A percentile compares a stretch with the other conserved stretches of the same genome.
Evolutionary conservation across 2,329 filamentous ascomycete genomes (phyloP).

Genomic region (Ceratocystis cacaofunesta): DNA sequence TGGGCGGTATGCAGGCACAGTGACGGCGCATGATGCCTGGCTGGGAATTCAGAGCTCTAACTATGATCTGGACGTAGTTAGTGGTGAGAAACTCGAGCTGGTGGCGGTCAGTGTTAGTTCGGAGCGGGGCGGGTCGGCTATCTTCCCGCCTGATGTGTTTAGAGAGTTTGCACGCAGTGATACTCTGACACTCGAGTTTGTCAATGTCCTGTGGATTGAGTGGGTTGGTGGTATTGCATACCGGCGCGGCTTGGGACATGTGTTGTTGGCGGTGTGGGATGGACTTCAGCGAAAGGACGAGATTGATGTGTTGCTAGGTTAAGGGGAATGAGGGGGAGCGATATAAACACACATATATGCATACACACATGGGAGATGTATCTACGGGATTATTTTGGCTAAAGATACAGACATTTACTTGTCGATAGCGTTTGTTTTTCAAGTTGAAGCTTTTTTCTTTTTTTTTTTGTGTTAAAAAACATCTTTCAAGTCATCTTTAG

Average conservation of each 20-base stretch:
- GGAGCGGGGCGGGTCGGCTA: constrained; percentile 29
- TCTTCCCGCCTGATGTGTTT: constrained; percentile 28
- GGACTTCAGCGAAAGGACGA: constrained; percentile 26
- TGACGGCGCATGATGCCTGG: constrained; percentile 33
- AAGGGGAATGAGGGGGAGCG: neutral
- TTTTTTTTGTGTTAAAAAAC: neutral
- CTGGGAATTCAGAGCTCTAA: constrained; percentile 33
- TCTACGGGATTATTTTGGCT: neutral
- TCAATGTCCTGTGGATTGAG: constrained; percentile 34
- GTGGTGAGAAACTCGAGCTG: constrained; percentile 31
- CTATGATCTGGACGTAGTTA: constrained; percentile 24
- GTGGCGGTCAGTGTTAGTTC: constrained; percentile 29
- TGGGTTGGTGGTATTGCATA: constrained; percentile 30
- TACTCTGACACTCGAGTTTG: constrained; percentile 30
- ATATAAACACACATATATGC: neutral
- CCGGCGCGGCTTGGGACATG: constrained; percentile 30
- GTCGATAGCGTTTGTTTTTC: neutral
- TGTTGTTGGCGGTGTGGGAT: constrained; percentile 29
- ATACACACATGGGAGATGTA: neutral
- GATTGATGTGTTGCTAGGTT: constrained; percentile 30
- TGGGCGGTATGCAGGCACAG: constrained; percentile 28
- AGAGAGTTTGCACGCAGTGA: constrained; percentile 28
- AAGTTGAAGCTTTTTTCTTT: neutral
- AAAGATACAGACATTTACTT: neutral
- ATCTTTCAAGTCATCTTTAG: neutral